Base-by-base conservation (phyloP, 768 basidiomycete genomes). In the Exsudoporus frostii region DNA sequence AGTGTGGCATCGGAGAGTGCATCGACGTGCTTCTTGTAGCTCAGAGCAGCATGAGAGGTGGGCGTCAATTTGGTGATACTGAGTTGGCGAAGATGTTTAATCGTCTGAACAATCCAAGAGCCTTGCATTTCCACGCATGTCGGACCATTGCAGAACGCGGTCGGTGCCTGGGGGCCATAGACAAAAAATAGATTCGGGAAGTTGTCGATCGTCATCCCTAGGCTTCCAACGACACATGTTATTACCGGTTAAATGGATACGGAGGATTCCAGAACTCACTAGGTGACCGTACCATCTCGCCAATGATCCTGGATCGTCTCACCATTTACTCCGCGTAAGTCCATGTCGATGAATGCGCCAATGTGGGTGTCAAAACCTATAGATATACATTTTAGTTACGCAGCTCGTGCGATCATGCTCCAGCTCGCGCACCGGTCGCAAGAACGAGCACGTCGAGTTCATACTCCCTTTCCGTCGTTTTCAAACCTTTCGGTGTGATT, bases 231-330 rank as follows among this genome's bases (percentile, higher is more conserved):
- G 10, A 13, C 5, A 15, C 15, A 47, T n/a, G 17, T 27, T 17
- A 20, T 17, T 7, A 19, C 8, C 15, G 9, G 8, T 3, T 15
- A 17, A 33, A 14, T 5, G 13, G 9, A 20, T 8, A 25, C 1
- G 17, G 46, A 38, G 0, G 6, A 22, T 41, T 13, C 19, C 25
- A 36, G 3, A n/a, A 27, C 61, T 32, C 17, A 63, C 57, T 53
- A 63, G 7, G 61, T 62, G 32, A 25, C 29, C n/a, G 41, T 33
- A n/a, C 54, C 46, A 11, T 63, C 54, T 40, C 14, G 22, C 53
- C 61, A 62, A 11, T 60, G 61, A 1, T 62, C 50, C 36, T 51
- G 56, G 25, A 57, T 57, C 2, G 55, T 51, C 45, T 57, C 48
- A 7, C 51, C 57, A 9, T 48, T 15, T 7, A 56, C 0, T 0